Percentiles rank a stretch among this genome's conserved stretches.
Evolutionary conservation across 805 yeast genomes (phyloP).

Genomic region (Candida chilensis): DNA sequence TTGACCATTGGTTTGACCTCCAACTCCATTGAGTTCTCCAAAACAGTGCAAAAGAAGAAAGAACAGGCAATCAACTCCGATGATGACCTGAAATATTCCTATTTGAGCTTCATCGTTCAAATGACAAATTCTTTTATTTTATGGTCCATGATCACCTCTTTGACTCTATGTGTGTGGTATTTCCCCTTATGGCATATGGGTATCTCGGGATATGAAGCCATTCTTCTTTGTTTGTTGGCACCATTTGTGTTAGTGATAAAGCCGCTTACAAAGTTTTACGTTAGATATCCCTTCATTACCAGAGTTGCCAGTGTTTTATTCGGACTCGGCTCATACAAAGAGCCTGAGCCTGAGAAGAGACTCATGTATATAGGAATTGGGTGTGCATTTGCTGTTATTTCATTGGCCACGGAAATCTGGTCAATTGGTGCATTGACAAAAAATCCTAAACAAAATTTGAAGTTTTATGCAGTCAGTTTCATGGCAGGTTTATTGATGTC

Average conservation of each 20-base stretch:
- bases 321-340: conserved; percentile 71
- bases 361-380: conserved; percentile 62
- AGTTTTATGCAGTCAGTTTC: conserved; percentile 47
- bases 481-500: conserved; percentile 67
- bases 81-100: conserved; percentile 11
- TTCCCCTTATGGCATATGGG: conserved; percentile 99
- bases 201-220: conserved; percentile 86
- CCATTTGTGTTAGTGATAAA: conserved; percentile 49
- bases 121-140: conserved; percentile 63
- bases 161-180: conserved; percentile 88
- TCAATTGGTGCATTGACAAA: too few relatives aligned
- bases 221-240: conserved; percentile 45
- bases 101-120: conserved; percentile 29
- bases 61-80: conserved; percentile 5
- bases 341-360: conserved; percentile 62
- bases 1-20: conserved; percentile 39
- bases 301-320: conserved; percentile 45
- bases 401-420: conserved; percentile 47
- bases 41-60: conserved; percentile 5
- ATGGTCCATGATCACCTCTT: conserved; percentile 78
- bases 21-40: conserved; percentile 10
- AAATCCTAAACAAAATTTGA: conserved; percentile 14
- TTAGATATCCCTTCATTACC: conserved; percentile 40
- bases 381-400: conserved; percentile 47
- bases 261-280: conserved; percentile 18